Evolutionary conservation across 2,329 filamentous ascomycete genomes (phyloP).

Genomic region (Phoma sp.): DNA sequence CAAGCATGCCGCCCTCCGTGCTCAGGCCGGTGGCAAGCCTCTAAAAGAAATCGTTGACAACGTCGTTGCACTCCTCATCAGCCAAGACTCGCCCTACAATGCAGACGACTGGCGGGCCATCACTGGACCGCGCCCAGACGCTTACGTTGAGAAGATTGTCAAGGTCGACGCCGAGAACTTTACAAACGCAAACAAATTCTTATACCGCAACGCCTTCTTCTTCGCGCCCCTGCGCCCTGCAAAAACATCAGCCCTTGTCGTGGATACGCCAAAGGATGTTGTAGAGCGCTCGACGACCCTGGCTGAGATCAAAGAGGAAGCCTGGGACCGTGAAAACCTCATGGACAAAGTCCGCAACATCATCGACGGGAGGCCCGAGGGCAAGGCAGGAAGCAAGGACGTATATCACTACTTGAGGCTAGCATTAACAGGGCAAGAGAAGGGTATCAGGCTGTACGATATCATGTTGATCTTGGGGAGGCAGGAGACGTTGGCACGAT

Average conservation of each 20-base stretch:
- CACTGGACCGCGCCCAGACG: slow-evolving; percentile 41
- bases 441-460: slow-evolving; percentile 46
- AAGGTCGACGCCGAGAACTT: slow-evolving; percentile 65
- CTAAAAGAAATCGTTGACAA: slow-evolving; percentile 48
- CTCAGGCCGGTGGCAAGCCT: slow-evolving; percentile 53
- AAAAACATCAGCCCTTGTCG: neutral
- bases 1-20: slow-evolving; percentile 65
- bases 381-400: slow-evolving; percentile 35
- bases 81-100: slow-evolving; percentile 34
- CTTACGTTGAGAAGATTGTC: slow-evolving; percentile 61
- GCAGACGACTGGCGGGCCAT: slow-evolving; percentile 27
- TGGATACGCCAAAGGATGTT: slow-evolving; percentile 21
- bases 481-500: slow-evolving; percentile 38
- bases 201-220: slow-evolving; percentile 64
- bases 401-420: slow-evolving; percentile 46
- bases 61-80: slow-evolving; percentile 41
- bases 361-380: slow-evolving; percentile 36
- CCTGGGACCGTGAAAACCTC: slow-evolving; percentile 37
- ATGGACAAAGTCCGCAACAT: slow-evolving; percentile 37
- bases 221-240: slow-evolving; percentile 53
- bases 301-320: slow-evolving; percentile 19
- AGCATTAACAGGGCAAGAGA: slow-evolving; percentile 39
- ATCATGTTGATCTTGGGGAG: slow-evolving; percentile 45
- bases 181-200: slow-evolving; percentile 62
- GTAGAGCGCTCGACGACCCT: slow-evolving; percentile 28